phyloP scores from a whole-genome alignment of 306 rosid species.

The Clitoria ternatea region DNA sequence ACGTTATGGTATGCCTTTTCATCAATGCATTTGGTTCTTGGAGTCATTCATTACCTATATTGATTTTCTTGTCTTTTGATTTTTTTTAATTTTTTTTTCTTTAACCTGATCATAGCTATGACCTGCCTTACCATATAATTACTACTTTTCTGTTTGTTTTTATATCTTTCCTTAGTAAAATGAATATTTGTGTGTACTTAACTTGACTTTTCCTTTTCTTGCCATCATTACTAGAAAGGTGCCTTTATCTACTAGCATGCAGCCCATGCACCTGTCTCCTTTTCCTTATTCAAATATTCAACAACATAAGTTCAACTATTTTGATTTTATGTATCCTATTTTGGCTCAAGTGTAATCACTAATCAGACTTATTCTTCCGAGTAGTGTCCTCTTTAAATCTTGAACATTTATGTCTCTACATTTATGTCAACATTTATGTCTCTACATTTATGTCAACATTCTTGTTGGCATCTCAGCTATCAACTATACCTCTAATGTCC shows the following conservation, averaged over 20 bases:
- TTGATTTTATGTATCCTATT: too few species aligned
- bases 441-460: too few species aligned
- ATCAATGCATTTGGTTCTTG: constrained; percentile 7
- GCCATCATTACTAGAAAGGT: neutral
- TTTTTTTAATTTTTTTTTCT: neutral
- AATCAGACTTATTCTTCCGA: too few species aligned
- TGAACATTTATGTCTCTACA: too few species aligned
- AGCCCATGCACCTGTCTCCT: neutral
- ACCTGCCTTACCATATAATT: constrained; percentile 14
- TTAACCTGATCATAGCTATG: neutral
- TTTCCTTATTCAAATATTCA: neutral
- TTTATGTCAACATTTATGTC: too few species aligned
- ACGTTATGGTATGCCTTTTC: constrained; percentile 49
- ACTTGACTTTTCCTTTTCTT: neutral
- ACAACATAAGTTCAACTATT: too few species aligned
- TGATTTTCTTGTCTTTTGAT: neutral
- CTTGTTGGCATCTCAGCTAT: neutral
- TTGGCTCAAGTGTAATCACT: too few species aligned
- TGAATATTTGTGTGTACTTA: neutral
- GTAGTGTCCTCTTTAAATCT: too few species aligned
- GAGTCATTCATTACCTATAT: neutral
- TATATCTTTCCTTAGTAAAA: constrained; percentile 6
- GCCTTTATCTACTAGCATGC: neutral
- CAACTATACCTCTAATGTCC: neutral
- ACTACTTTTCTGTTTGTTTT: constrained; percentile 5